Evolutionary conservation across 345 rosid species (phyloP).

Genomic region (Citropsis articulata): DNA sequence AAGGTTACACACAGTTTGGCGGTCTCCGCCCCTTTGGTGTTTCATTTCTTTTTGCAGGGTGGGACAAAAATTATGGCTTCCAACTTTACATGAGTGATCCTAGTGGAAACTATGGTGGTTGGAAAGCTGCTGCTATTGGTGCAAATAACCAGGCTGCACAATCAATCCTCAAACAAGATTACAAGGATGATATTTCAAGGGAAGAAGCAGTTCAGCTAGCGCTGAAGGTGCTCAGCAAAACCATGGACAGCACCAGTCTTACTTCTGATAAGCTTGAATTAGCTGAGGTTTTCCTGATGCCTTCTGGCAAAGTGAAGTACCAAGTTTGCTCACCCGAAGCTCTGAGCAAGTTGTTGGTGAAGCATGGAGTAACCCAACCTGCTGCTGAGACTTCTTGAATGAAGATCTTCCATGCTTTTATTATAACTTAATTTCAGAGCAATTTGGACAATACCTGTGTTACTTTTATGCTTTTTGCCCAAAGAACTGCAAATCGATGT

Average conservation of each 20-base stretch:
- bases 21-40: conserved; percentile 98
- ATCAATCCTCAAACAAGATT: conserved; percentile 94
- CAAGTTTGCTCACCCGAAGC: conserved; percentile 78
- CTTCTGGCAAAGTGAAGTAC: conserved; percentile 82
- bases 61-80: conserved; percentile 92
- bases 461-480: background rate
- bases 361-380: conserved; percentile 81
- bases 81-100: conserved; percentile 97
- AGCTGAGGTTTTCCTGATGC: conserved; percentile 75
- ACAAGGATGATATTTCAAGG: conserved; percentile 82
- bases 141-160: conserved; percentile 99
- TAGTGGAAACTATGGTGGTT: conserved; percentile 89
- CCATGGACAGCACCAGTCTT: conserved; percentile 98
- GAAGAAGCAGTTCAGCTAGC: conserved; percentile 93
- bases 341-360: conserved; percentile 71
- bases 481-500: background rate
- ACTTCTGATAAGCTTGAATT: conserved; percentile 93
- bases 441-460: conserved; percentile 7
- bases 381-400: conserved; percentile 57
- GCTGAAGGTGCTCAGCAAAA: conserved; percentile 87
- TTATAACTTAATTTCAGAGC: background rate
- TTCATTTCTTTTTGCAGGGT: conserved; percentile 89
- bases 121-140: conserved; percentile 97
- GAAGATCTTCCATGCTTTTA: background rate
- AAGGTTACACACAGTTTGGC: conserved; percentile 95